phyloP scores from a whole-genome alignment of 306 rosid genomes.

The Trichosanthes cucumerina region DNA sequence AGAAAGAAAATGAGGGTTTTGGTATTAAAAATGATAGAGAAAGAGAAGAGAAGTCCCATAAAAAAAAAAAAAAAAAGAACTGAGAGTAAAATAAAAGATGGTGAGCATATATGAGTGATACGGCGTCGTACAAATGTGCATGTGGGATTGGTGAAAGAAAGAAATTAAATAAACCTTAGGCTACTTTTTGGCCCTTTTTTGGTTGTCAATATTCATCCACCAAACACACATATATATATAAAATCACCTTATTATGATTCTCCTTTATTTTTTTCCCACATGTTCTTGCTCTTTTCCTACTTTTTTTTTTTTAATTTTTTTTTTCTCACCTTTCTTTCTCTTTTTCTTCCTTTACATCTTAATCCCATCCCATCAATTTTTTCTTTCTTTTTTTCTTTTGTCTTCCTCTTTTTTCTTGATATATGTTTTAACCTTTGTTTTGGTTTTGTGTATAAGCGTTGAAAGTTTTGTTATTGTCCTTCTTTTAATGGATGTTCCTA shows the following conservation, averaged over 20 bases:
- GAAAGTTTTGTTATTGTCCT: not conserved
- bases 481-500: too few species aligned
- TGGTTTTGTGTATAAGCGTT: too few species aligned
- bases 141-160: not conserved
- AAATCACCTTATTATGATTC: not conserved
- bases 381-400: not conserved
- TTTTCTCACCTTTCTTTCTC: not conserved
- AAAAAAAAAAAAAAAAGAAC: too few species aligned
- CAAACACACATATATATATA: not conserved
- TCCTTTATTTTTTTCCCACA: not conserved
- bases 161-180: not conserved
- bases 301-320: not conserved
- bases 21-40: not conserved
- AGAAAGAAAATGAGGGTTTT: too few species aligned
- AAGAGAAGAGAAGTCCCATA: not conserved
- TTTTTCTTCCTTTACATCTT: not conserved
- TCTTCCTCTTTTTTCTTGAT: not conserved
- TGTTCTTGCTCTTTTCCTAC: not conserved
- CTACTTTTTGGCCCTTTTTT: not conserved
- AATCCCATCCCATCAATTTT: not conserved
- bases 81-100: not conserved
- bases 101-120: not conserved
- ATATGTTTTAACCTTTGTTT: not conserved
- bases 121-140: constrained; percentile 2
- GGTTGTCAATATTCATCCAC: not conserved